Conservation (phyloP, 768 basidiomycete species). For the Amanita molliuscula region DNA sequence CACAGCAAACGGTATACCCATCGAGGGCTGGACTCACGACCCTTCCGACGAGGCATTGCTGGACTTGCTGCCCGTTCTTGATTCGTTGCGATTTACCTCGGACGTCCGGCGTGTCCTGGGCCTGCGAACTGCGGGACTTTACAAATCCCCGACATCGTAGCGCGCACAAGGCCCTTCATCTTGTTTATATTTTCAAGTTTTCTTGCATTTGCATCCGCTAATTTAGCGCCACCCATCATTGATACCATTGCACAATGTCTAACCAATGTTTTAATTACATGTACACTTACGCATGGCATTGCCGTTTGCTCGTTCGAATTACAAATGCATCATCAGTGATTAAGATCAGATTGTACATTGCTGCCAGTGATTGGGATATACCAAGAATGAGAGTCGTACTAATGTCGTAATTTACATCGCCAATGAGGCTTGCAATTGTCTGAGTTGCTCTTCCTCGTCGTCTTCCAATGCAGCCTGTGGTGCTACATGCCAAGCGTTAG, state of each 20-base stretch:
- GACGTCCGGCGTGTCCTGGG: slow-evolving; percentile 93
- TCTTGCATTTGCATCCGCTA: slow-evolving; percentile 8
- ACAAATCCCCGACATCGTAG: slow-evolving; percentile 16
- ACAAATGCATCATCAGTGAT: slow-evolving; percentile 11
- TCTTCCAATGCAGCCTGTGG: slow-evolving; percentile 51
- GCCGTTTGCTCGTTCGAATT: slow-evolving; percentile 1
- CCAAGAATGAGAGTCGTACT: slow-evolving; percentile 3
- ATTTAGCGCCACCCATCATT: slow-evolving; percentile 5
- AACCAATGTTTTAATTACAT: slow-evolving; percentile 11
- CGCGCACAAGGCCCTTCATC: background rate
- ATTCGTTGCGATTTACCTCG: slow-evolving; percentile 90
- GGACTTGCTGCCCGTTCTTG: slow-evolving; percentile 90
- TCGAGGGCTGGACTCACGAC: slow-evolving; percentile 99
- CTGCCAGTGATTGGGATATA: slow-evolving; percentile 5
- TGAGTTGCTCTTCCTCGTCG: slow-evolving; percentile 87
- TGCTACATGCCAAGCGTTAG: background rate
- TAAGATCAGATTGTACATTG: slow-evolving; percentile 19
- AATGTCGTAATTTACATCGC: slow-evolving; percentile 48
- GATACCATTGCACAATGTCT: slow-evolving; percentile 8
- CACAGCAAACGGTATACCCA: slow-evolving; percentile 93
- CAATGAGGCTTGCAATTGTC: slow-evolving; percentile 78
- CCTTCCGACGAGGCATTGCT: slow-evolving; percentile 94
- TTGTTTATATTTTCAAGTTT: slow-evolving; percentile 5
- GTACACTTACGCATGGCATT: slow-evolving; percentile 11
- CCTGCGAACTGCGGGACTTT: slow-evolving; percentile 34